Evolutionary conservation across 1,284 basidiomycete genomes (phyloP).

Genomic region (Pseudozyma thailandica): DNA sequence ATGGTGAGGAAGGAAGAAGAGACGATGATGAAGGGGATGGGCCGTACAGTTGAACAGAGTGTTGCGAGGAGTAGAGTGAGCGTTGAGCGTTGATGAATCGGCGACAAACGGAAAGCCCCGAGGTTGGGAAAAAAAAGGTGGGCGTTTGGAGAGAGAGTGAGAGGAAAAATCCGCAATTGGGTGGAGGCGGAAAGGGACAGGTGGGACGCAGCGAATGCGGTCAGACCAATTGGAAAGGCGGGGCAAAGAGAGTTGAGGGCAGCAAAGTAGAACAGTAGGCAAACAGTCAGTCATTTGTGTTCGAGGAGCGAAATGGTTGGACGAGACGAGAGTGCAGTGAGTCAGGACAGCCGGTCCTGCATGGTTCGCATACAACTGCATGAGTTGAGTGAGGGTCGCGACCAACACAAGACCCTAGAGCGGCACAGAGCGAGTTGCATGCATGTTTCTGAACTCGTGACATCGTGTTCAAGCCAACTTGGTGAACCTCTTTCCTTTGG

Average conservation of each 20-base stretch:
- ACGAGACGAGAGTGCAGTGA: not conserved
- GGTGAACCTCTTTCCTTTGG: not conserved
- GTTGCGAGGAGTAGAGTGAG: conserved; percentile 2
- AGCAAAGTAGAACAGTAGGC: conserved; percentile 1
- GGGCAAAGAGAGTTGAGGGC: not conserved
- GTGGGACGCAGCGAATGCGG: not conserved
- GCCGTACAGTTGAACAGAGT: not conserved
- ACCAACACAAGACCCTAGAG: conserved; percentile 1
- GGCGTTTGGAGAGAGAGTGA: conserved; percentile 5
- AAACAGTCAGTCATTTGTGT: conserved; percentile 6
- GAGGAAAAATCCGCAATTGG: conserved; percentile 6
- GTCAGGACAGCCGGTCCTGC: not conserved
- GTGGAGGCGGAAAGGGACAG: conserved; percentile 14
- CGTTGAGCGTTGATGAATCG: conserved; percentile 8
- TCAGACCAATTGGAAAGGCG: conserved; percentile 9
- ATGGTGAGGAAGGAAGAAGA: conserved; percentile 1
- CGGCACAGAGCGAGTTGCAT: not conserved
- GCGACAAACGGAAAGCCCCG: conserved; percentile 30
- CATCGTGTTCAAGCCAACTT: not conserved
- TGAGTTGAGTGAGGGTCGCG: not conserved
- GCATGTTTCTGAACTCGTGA: conserved; percentile 1
- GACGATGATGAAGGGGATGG: not conserved
- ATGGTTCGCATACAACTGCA: not conserved
- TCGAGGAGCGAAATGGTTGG: not conserved
- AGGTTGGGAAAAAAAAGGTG: not conserved